Evolutionary conservation across 2,329 filamentous ascomycete genomes (phyloP), one percentile per base, ranked within the genome.

Genomic region (Clonostachys rhizophaga): DNA sequence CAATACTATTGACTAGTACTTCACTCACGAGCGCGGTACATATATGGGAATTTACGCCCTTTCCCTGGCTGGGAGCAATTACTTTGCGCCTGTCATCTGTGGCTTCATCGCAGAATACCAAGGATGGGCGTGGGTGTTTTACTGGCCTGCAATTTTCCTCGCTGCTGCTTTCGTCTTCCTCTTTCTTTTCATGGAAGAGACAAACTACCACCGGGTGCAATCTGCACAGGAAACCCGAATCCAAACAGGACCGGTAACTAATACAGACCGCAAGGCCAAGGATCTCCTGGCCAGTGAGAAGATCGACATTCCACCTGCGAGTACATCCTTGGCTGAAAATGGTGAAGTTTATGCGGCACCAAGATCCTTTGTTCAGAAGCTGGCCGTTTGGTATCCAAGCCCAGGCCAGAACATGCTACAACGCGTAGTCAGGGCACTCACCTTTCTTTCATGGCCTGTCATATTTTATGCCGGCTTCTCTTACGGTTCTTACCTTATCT

Each of bases 151-250:
- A 3, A 65, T 72, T 30, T 67, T 72, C 46, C 61, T 62, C 43
- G 66, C 54, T 2, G 59, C 52, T 1, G 61, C 59, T 6, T 63
- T 63, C 13, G 40, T 69, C 1, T 64, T 72, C 34, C 49, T 72
- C 1, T 79, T 83, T 55, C 63, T 83, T 49, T 76, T 83, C 54
- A 76, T 81, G 50, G 79, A 83, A 52, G 80, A 84, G 56, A 79
- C 78, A 7, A 72, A 73, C 14, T 84, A 83, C 52, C 61, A 69
- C 40, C 65, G 74, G 42, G 20, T 34, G 24, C 42, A 20, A 9
- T 34, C 18, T 34, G 24, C 18, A 12, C 17, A 44, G 16, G 35
- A 45, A 34, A 18, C 34, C 16, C 34, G 18, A 14, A 30, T 13
- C 13, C 16, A 45, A 17, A n/a, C n/a, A 36, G 35, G 24, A 30